Evolutionary conservation across 192 early-diverging fungal species (phyloP).

Genomic region (Backusella parvicylindrica): DNA sequence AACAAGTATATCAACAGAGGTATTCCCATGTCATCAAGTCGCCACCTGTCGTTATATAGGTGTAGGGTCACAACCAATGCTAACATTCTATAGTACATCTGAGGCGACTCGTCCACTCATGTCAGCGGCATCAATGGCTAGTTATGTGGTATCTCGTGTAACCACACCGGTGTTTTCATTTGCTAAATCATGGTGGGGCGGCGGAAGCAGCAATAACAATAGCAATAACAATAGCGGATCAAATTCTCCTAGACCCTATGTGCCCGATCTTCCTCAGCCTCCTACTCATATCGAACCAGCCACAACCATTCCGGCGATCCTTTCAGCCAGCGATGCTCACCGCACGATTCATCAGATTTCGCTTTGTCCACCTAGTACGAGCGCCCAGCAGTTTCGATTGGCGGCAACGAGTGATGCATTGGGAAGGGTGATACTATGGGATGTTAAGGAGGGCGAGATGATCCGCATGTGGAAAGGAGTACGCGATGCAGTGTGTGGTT

Average conservation of each 20-base stretch:
- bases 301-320: conserved; percentile 46
- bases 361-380: conserved; percentile 42
- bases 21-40: neutral
- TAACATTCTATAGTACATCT: conserved; percentile 48
- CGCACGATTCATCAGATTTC: conserved; percentile 50
- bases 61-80: conserved; percentile 57
- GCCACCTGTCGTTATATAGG: conserved; percentile 50
- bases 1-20: neutral
- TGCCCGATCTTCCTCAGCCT: conserved; percentile 29
- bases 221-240: neutral
- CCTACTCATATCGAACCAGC: conserved; percentile 52
- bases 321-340: conserved; percentile 49
- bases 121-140: conserved; percentile 49
- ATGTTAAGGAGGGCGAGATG: conserved; percentile 60
- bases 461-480: conserved; percentile 72
- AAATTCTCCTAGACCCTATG: conserved; percentile 25
- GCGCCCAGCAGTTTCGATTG: conserved; percentile 37
- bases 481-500: conserved; percentile 66
- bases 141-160: conserved; percentile 45
- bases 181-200: conserved; percentile 64
- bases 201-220: conserved; percentile 10
- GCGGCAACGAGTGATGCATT: conserved; percentile 63
- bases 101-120: conserved; percentile 46
- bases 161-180: conserved; percentile 62
- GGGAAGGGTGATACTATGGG: conserved; percentile 66